Evolutionary conservation across 306 rosid species (phyloP).

Genomic region (Citrullus amarus): DNA sequence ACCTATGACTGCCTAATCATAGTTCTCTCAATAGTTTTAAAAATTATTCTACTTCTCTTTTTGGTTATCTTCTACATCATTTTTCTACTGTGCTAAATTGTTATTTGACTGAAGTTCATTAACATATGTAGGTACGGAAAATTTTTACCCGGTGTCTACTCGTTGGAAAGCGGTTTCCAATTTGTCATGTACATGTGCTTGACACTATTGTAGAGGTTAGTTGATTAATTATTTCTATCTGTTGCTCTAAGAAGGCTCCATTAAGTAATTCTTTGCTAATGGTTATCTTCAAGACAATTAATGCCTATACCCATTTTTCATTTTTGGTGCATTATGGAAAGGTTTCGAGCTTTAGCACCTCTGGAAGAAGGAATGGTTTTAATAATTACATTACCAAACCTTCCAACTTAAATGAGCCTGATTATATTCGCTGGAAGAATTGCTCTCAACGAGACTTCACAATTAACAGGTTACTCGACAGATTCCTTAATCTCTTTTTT

Average conservation of each 20-base stretch:
- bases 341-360: slow-evolving; percentile 33
- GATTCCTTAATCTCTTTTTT: neutral
- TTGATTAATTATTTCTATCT: neutral
- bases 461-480: slow-evolving; percentile 13
- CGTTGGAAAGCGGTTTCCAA: slow-evolving; percentile 25
- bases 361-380: slow-evolving; percentile 6
- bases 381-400: slow-evolving; percentile 14
- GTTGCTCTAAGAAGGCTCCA: neutral
- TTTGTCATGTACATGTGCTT: slow-evolving; percentile 20
- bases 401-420: slow-evolving; percentile 13
- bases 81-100: neutral
- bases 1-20: neutral
- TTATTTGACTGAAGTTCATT: neutral
- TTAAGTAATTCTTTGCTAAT: neutral
- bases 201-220: slow-evolving; percentile 23
- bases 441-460: slow-evolving; percentile 28
- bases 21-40: neutral
- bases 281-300: neutral
- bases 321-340: slow-evolving; percentile 2
- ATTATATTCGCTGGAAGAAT: slow-evolving; percentile 28
- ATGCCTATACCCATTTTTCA: neutral
- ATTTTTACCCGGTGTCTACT: slow-evolving; percentile 15
- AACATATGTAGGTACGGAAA: slow-evolving; percentile 15
- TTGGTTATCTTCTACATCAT: neutral
- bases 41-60: neutral